Base-by-base conservation (phyloP, 1,284 basidiomycete genomes). In the Apiotrichum montevideense region DNA sequence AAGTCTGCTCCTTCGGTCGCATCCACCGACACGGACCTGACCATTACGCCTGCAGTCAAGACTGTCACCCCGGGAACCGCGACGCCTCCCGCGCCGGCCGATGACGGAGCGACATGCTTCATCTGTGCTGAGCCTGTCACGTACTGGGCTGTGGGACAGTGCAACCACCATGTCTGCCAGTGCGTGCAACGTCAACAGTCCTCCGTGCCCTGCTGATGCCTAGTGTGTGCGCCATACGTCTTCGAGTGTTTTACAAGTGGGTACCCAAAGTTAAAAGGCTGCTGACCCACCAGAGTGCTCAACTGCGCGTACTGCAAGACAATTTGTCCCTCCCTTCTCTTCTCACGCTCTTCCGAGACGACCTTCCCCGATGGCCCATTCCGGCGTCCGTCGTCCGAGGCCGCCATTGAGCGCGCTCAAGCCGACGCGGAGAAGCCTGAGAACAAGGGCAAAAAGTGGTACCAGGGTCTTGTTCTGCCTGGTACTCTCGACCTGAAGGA, bases 261-360 rank as follows among this genome's bases (percentile, higher is more conserved):
- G 70, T 59, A 11, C 11, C 37, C 6, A 37, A 6, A 37, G 37
- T 37, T 11, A 11, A 37, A 7, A n/a, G n/a, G 7, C 11, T 37
- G 6, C 42, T 21, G 7, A 37, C 37, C 9, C 7, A 8, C 13
- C 51, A 76, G 74, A 79, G 90, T 87, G 71, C 78, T 78, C 55
- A 90, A 95, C 13, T 98, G 95, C 74, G 92, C 94, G 2, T 96
- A 96, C 73, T 98, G 96, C 83, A 98, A 98, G 87, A 86, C 87
- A 66, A 82, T 87, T 4, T 88, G 93, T 76, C 81, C 83, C 1
- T 82, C 83, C 1, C 82, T 96, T 33, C 84, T 95, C 59, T 96
- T 95, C 74, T 94, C 91, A 0, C 75, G 79, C 5, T 87, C 88
- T 1, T 74, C 85, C 1, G 83, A 87, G 52, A 79, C 81, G 10